A percentile compares a stretch with the other conserved stretches of the same genome.
Conservation (phyloP, 1,284 basidiomycete genomes). For the Apiotrichum brassicae region DNA sequence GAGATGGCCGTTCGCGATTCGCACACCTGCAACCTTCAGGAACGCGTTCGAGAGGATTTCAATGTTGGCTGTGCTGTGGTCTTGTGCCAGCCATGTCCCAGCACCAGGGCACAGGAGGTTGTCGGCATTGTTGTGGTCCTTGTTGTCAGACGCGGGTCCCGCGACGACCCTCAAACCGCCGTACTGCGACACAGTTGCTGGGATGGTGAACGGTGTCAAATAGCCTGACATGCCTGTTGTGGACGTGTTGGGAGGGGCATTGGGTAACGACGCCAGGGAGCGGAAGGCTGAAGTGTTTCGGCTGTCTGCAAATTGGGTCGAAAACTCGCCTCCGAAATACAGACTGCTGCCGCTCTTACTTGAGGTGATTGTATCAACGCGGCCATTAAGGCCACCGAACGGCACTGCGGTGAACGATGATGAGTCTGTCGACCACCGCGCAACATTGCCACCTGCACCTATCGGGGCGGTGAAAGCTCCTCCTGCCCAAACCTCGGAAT, state of each 20-base stretch:
- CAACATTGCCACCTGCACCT: conserved; percentile 58
- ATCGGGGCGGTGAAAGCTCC: conserved; percentile 60
- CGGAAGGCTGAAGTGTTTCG: conserved; percentile 62
- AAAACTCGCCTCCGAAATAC: conserved; percentile 82
- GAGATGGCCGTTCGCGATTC: conserved; percentile 84
- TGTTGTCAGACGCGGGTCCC: conserved; percentile 60
- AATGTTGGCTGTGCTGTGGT: conserved; percentile 63
- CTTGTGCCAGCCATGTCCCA: conserved; percentile 74
- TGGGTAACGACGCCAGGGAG: conserved; percentile 49
- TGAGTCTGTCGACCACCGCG: conserved; percentile 65
- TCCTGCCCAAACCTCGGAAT: conserved; percentile 73
- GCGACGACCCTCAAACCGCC: conserved; percentile 55
- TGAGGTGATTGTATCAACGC: conserved; percentile 69
- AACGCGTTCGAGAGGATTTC: conserved; percentile 68
- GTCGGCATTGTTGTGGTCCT: conserved; percentile 62
- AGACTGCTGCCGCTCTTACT: conserved; percentile 67
- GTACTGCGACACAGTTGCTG: conserved; percentile 49
- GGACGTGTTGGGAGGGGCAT: conserved; percentile 50
- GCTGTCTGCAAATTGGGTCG: conserved; percentile 61
- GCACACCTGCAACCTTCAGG: conserved; percentile 58
- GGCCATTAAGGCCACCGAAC: conserved; percentile 75
- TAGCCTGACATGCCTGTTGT: conserved; percentile 83
- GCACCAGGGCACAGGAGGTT: conserved; percentile 73
- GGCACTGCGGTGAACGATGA: conserved; percentile 60
- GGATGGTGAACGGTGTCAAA: conserved; percentile 75